Evolutionary conservation across 495 filamentous ascomycete genomes (phyloP), one percentile per base, ranked within the genome.

Genomic region (Aspergillus indologenus): DNA sequence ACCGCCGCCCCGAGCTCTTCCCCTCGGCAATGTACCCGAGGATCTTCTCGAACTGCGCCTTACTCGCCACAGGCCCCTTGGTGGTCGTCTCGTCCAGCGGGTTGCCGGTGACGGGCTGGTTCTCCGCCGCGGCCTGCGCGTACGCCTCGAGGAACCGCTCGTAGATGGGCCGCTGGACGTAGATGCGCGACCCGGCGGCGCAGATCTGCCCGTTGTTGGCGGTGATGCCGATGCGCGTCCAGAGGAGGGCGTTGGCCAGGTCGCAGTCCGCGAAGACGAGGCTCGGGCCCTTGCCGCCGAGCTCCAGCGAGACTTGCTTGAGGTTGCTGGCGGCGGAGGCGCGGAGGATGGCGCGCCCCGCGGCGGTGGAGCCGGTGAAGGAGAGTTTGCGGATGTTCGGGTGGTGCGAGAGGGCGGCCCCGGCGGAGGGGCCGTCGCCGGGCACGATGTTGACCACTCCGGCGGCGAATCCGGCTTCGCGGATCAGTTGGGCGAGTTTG

Each of bases 361-460:
- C 60, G 1, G 54, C 2, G 0, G 64, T 56, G 26, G 60, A 60
- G 2, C 73, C 72, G 2, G 72, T 71, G 54, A 75, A 70, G 0
- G 69, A 58, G 58, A 97, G 76, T 77, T 96, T 96, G 75, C 94
- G 89, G 53, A 96, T 81, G 45, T 78, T 81, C 29, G 83, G 69
- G 64, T 96, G 92, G 54, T 81, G 78, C 6, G 91, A 87, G 11
- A 96, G 80, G 1, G 91, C 87, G 2, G 85, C 82, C 20, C 93
- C 92, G 1, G 90, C 92, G 9, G 87, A 88, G 64, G 82, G 80
- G 50, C 90, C 89, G 7, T 89, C 83, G 53, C 93, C 93, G 59
- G 93, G 86, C 21, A 98, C 80, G 29, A 98, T 81, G 70, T 95
- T 95, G 48, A 98, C 76, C 7, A 96, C 91, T 31, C 93, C 93